A percentile compares a stretch with the other conserved stretches of the same genome.
Evolutionary conservation across 2,329 filamentous ascomycete species (phyloP).

Genomic region (Colletotrichum scovillei): DNA sequence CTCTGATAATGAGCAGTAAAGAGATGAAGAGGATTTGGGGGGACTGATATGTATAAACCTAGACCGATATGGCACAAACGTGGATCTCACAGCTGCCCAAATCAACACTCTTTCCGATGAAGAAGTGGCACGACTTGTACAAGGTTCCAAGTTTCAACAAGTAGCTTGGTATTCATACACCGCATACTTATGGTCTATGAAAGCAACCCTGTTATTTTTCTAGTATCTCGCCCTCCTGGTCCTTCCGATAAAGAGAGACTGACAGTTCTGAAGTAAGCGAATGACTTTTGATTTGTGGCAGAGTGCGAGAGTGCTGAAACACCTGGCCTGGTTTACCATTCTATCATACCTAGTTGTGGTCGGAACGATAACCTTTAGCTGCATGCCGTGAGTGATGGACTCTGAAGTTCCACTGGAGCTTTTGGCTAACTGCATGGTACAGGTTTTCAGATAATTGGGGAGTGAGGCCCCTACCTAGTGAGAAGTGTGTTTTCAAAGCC

Average conservation of each 20-base stretch:
- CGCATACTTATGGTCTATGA: conserved; percentile 48
- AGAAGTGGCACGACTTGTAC: conserved; percentile 43
- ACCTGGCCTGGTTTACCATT: conserved; percentile 19
- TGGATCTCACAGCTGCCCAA: conserved; percentile 17
- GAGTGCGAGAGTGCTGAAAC: conserved; percentile 15
- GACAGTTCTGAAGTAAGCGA: conserved; percentile 30
- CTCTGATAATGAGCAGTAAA: no score
- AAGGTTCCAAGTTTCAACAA: conserved; percentile 51
- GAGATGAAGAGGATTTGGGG: no score
- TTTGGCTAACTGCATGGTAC: neutral
- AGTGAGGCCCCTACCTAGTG: conserved; percentile 16
- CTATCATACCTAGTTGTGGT: conserved; percentile 16
- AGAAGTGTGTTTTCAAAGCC: conserved; percentile 38
- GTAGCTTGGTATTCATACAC: conserved; percentile 54
- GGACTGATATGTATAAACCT: neutral
- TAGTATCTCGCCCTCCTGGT: conserved; percentile 13
- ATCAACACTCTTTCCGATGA: conserved; percentile 37
- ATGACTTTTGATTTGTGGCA: conserved; percentile 44
- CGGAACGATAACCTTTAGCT: conserved; percentile 22
- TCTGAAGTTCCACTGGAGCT: fast-evolving
- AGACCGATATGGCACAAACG: conserved; percentile 27
- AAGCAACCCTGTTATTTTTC: conserved; percentile 44
- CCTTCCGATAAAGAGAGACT: neutral
- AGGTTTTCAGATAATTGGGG: conserved; percentile 25
- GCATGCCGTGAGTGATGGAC: conserved; percentile 8